phyloP scores from a whole-genome alignment of 2,329 filamentous ascomycete genomes.

The Colletotrichum simmondsii region DNA sequence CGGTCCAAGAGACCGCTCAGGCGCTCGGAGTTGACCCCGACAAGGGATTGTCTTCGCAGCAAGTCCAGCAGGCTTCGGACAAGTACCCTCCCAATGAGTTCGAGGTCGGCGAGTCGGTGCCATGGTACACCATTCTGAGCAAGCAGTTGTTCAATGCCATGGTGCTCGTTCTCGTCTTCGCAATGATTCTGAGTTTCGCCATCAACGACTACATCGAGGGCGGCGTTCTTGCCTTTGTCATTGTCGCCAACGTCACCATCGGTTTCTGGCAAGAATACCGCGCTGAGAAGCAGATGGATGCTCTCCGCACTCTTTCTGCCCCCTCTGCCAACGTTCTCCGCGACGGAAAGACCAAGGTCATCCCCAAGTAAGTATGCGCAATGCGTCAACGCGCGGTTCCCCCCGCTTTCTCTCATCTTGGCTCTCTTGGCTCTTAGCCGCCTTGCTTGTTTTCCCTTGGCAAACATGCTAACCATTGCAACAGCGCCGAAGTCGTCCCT shows the following conservation, averaged over 20 bases:
- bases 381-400: not conserved
- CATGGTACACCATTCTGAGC: conserved; percentile 77
- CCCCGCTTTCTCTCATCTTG: not conserved
- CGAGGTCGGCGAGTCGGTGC: conserved; percentile 74
- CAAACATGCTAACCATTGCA: conserved; percentile 32
- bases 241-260: conserved; percentile 75
- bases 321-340: conserved; percentile 72
- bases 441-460: conserved; percentile 29
- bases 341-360: conserved; percentile 66
- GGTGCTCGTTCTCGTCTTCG: conserved; percentile 81
- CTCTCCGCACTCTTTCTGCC: conserved; percentile 68
- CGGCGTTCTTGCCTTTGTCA: conserved; percentile 74
- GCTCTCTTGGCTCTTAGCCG: not conserved
- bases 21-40: conserved; percentile 73
- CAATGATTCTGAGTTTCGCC: conserved; percentile 78
- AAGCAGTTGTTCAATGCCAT: conserved; percentile 83
- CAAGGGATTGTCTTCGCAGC: conserved; percentile 70
- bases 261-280: conserved; percentile 74
- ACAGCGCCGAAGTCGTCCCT: conserved; percentile 72
- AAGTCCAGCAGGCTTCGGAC: conserved; percentile 68
- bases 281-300: conserved; percentile 75
- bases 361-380: conserved; percentile 62
- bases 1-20: conserved; percentile 70
- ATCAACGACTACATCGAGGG: conserved; percentile 76
- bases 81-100: conserved; percentile 77